A percentile compares a stretch with the other conserved stretches of the same genome.
Evolutionary conservation across 148 eudicot species (phyloP).

Genomic region (Chenopodium suecicum): DNA sequence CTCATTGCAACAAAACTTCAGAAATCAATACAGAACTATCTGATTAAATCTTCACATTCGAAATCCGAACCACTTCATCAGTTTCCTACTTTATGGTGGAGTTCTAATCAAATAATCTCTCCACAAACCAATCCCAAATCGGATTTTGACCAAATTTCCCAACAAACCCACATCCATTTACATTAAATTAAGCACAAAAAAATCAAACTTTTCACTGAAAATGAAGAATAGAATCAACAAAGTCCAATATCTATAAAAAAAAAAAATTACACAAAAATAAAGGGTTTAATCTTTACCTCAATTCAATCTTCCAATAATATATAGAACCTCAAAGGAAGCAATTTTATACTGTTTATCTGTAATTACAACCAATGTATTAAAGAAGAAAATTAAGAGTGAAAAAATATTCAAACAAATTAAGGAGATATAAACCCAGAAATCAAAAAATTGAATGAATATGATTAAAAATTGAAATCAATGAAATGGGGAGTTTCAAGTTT

Average conservation of each 20-base stretch:
- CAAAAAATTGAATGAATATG: neutral
- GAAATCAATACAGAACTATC: neutral
- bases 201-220: neutral
- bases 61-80: neutral
- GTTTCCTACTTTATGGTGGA: too few relatives aligned
- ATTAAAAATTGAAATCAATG: neutral
- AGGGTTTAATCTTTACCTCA: slow-evolving; percentile 5
- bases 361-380: neutral
- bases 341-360: neutral
- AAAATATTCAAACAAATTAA: neutral
- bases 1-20: neutral
- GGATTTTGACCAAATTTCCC: neutral
- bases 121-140: neutral
- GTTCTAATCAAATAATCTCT: neutral
- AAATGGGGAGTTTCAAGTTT: neutral
- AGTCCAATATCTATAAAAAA: neutral
- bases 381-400: neutral
- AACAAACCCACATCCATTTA: slow-evolving; percentile 1
- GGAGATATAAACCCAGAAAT: neutral
- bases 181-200: neutral
- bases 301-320: neutral
- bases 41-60: neutral
- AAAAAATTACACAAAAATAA: neutral
- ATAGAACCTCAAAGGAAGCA: neutral
- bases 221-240: neutral